Percentiles rank a stretch among this genome's conserved stretches.
These are phyloP conservation scores for Zygnema cylindricum DNA, from an alignment of 139 green algal species.

Conservation along the genomic window DNA sequence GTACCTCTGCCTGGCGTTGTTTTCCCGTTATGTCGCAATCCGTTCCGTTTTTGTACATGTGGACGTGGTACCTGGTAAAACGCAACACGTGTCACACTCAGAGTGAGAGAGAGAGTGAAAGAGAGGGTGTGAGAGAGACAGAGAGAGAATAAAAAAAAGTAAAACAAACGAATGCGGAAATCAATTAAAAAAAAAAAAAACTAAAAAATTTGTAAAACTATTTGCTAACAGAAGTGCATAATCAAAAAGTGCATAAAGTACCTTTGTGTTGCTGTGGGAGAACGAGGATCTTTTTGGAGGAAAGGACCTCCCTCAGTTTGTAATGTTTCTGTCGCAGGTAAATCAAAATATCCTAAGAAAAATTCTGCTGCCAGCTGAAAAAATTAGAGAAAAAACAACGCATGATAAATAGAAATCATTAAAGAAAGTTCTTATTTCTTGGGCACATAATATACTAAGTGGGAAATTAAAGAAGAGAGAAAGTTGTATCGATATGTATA, in stretches of 20 bases:
- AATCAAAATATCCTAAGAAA: conserved; percentile 40
- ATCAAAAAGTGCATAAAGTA: conserved; percentile 47
- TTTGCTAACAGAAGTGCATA: conserved; percentile 17
- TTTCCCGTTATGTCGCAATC: conserved; percentile 73
- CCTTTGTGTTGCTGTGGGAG: conserved; percentile 55
- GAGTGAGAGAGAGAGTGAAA: neutral
- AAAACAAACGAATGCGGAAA: neutral
- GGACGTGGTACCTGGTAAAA: conserved; percentile 69
- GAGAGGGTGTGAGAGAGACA: too few relatives aligned
- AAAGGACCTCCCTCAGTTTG: neutral
- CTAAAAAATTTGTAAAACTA: neutral
- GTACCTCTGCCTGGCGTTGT: conserved; percentile 73
- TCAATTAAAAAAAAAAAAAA: neutral
- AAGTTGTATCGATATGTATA: neutral
- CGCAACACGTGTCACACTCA: neutral
- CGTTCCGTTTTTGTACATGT: conserved; percentile 71
- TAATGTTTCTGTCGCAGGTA: conserved; percentile 12
- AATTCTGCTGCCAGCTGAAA: conserved; percentile 22
- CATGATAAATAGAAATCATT: too few relatives aligned
- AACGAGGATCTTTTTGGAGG: conserved; percentile 4
- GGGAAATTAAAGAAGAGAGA: neutral
- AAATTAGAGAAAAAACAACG: too few relatives aligned
- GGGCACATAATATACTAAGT: too few relatives aligned
- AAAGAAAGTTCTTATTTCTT: too few relatives aligned
- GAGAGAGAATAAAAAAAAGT: too few relatives aligned